Conservation (phyloP, 2,329 filamentous ascomycete genomes). For the Mycosphaerella arachidis region DNA sequence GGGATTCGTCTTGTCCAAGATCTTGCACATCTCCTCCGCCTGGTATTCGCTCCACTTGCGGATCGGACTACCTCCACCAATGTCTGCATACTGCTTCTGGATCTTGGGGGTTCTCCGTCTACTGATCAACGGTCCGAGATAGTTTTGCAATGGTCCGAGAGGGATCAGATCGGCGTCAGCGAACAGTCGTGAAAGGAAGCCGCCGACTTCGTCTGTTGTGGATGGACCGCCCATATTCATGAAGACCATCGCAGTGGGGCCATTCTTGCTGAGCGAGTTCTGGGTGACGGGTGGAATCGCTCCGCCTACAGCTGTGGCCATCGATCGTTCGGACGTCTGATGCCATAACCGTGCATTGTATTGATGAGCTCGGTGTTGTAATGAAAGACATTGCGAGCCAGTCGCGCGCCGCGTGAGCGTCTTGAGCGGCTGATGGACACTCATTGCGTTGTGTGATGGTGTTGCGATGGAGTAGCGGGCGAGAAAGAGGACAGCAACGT, state of each 20-base stretch:
- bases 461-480: neutral
- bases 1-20: constrained; percentile 84
- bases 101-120: constrained; percentile 90
- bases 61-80: constrained; percentile 96
- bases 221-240: constrained; percentile 98
- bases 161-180: constrained; percentile 94
- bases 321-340: constrained; percentile 19
- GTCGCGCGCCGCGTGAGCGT: constrained; percentile 29
- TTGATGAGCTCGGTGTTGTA: constrained; percentile 9
- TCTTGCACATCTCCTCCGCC: constrained; percentile 91
- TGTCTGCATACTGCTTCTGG: constrained; percentile 87
- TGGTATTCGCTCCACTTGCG: constrained; percentile 97
- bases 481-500: neutral
- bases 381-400: constrained; percentile 25
- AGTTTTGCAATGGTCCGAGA: constrained; percentile 84
- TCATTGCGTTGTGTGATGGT: constrained; percentile 22
- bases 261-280: constrained; percentile 63
- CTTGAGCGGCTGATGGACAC: constrained; percentile 24
- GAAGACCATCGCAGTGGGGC: constrained; percentile 96
- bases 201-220: constrained; percentile 79
- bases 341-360: constrained; percentile 27
- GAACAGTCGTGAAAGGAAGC: constrained; percentile 87
- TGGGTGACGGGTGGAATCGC: constrained; percentile 70
- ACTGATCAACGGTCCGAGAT: constrained; percentile 84
- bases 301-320: constrained; percentile 53